phyloP scores from a whole-genome alignment of 139 green algal genomes.

The Picochlorum sp. region DNA sequence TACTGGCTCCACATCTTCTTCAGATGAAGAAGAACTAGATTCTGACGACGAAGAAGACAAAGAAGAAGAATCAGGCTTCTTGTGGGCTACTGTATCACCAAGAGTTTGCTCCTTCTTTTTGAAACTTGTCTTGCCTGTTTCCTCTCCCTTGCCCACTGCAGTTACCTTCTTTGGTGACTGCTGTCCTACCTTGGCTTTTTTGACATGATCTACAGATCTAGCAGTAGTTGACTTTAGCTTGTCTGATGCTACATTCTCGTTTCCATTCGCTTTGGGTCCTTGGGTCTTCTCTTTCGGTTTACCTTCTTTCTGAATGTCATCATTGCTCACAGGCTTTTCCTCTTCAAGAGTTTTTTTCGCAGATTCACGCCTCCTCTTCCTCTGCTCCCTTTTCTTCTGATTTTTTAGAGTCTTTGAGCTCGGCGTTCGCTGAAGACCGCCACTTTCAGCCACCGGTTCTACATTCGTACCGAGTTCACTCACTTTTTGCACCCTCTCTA shows the following conservation, averaged over 20 bases:
- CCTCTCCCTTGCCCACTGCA: no score
- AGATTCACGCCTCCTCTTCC: neutral
- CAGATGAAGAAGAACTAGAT: no score
- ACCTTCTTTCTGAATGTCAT: no score
- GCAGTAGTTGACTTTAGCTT: neutral
- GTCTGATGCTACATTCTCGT: neutral
- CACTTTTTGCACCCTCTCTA: neutral
- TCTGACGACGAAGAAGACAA: no score
- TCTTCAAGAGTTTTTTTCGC: neutral
- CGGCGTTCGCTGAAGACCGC: neutral
- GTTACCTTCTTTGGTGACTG: neutral
- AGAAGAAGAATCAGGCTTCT: no score
- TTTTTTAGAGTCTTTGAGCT: neutral
- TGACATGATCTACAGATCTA: neutral
- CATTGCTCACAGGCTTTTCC: no score
- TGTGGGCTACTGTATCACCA: no score
- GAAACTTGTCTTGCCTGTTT: no score
- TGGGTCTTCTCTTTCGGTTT: neutral
- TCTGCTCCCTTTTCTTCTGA: slow-evolving; percentile 1
- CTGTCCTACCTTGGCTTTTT: neutral
- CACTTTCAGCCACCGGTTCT: neutral
- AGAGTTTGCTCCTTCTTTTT: no score
- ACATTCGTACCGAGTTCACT: neutral
- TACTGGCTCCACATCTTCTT: no score
- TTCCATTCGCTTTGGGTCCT: neutral